Base-by-base conservation (phyloP, 352 stramenopile species). In the Globisporangium canariense region DNA sequence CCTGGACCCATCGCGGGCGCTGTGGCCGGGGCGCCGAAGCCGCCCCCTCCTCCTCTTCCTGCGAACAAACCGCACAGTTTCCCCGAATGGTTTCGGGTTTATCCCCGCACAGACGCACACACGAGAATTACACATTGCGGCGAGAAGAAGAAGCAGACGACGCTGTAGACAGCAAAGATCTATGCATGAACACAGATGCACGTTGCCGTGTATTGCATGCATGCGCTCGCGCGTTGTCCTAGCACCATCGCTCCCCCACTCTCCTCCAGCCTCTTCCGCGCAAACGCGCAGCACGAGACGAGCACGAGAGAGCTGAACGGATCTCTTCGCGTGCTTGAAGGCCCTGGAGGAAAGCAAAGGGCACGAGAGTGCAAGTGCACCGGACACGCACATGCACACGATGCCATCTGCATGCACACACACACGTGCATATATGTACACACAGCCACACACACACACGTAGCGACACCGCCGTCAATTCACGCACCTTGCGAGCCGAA, bases 401-500 rank as follows among this genome's bases (percentile, higher is more conserved):
- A 47, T 9, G 4, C 41, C 3, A 18, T 20, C 41, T 2, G 20
- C 41, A 20, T 9, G 14, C 41, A 2, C 34, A 9, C 45, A 55
- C 32, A 32, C 10, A 47, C 8, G 1, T 38, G 45, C 25, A 45
- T 28, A 28, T 18, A 53, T 28, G n/a, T 41, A 30, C 16, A 53
- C 43, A 36, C 8, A 16, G 9, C 13, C n/a, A 41, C 14, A n/a
- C n/a, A 38, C 4, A 46, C 22, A 49, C n/a, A 20, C 9, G 32
- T 11, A 25, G 51, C n/a, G 49, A 38, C 18, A 8, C 30, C 25
- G 32, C 30, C 25, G 32, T 8, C 32, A 36, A 8, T 11, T 28
- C 18, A 13, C 63, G 65, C 59, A 70, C 65, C 65, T 67, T 70
- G 65, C 28, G 59, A 70, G 28, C 65, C 65, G 46, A 70, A 70